Evolutionary conservation across 768 basidiomycete species (phyloP).

Genomic region (Melanogaster broomeanus): DNA sequence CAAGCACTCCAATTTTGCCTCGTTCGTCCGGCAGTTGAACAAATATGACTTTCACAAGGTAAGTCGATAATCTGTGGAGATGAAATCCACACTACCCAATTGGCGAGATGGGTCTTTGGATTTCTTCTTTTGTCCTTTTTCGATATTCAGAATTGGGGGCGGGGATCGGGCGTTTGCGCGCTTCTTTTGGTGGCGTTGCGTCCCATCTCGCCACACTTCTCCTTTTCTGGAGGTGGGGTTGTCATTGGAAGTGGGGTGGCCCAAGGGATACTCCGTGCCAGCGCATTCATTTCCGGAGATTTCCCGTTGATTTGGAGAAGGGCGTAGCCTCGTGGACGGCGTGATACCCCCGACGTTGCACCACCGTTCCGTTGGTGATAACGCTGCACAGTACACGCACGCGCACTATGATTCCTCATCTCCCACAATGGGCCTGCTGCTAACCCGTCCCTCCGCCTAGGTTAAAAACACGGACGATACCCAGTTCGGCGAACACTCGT

Average conservation of each 20-base stretch:
- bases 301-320: not conserved
- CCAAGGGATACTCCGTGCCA: slow-evolving; percentile 5
- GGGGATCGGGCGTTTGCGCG: slow-evolving; percentile 12
- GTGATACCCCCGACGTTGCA: no score
- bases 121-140: slow-evolving; percentile 10
- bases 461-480: slow-evolving; percentile 87
- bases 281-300: not conserved
- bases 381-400: not conserved
- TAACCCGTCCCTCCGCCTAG: slow-evolving; percentile 23
- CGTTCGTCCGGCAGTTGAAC: slow-evolving; percentile 90
- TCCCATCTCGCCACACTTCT: slow-evolving; percentile 10
- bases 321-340: no score
- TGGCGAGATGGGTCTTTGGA: not conserved
- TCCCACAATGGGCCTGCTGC: not conserved
- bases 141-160: slow-evolving; percentile 12
- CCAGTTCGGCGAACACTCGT: slow-evolving; percentile 62
- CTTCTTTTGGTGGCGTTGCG: slow-evolving; percentile 13
- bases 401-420: not conserved
- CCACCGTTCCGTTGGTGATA: not conserved
- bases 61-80: slow-evolving; percentile 15
- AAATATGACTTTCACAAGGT: slow-evolving; percentile 97
- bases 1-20: slow-evolving; percentile 94
- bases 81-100: not conserved
- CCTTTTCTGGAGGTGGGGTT: slow-evolving; percentile 1
- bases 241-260: not conserved